Evolutionary conservation across 2,329 filamentous ascomycete genomes (phyloP).

Genomic region (Exophiala spinifera): DNA sequence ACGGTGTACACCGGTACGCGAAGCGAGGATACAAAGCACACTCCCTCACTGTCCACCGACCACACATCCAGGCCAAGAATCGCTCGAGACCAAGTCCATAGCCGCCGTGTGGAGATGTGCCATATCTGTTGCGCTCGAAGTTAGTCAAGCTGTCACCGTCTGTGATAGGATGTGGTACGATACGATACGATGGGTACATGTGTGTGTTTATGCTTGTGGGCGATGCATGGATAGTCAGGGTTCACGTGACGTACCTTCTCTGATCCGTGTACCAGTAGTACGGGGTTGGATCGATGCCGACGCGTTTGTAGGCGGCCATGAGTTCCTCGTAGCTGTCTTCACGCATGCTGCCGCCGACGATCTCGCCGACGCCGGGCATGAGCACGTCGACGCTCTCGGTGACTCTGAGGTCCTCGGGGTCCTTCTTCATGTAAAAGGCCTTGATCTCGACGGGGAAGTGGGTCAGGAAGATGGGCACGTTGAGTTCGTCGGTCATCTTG

Average conservation of each 20-base stretch:
- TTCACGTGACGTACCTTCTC: slow-evolving; percentile 71
- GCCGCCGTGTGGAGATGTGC: slow-evolving; percentile 85
- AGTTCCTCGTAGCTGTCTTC: slow-evolving; percentile 89
- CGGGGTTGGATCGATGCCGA: slow-evolving; percentile 76
- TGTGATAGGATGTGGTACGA: no score
- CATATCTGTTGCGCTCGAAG: slow-evolving; percentile 53
- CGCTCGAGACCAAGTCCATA: slow-evolving; percentile 92
- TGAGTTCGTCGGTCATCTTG: slow-evolving; percentile 94
- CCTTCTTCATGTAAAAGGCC: slow-evolving; percentile 98
- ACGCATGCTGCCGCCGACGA: slow-evolving; percentile 94
- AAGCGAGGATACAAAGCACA: slow-evolving; percentile 52
- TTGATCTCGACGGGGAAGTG: slow-evolving; percentile 98
- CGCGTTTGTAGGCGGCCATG: slow-evolving; percentile 79
- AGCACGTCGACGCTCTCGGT: slow-evolving; percentile 87
- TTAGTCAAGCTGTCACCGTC: neutral
- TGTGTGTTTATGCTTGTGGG: neutral
- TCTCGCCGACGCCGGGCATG: slow-evolving; percentile 95
- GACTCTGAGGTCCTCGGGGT: slow-evolving; percentile 71
- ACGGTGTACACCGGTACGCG: slow-evolving; percentile 51
- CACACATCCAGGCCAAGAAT: slow-evolving; percentile 66
- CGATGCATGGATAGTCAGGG: no score
- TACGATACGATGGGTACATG: slow-evolving; percentile 5
- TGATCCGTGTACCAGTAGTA: slow-evolving; percentile 99
- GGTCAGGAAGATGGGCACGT: slow-evolving; percentile 90
- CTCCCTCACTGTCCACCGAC: slow-evolving; percentile 63